Percentiles rank a stretch among this genome's conserved stretches.
These are phyloP conservation scores for Strigomonas culicis DNA, from an alignment of 208 protist species.

Conservation along the genomic window DNA sequence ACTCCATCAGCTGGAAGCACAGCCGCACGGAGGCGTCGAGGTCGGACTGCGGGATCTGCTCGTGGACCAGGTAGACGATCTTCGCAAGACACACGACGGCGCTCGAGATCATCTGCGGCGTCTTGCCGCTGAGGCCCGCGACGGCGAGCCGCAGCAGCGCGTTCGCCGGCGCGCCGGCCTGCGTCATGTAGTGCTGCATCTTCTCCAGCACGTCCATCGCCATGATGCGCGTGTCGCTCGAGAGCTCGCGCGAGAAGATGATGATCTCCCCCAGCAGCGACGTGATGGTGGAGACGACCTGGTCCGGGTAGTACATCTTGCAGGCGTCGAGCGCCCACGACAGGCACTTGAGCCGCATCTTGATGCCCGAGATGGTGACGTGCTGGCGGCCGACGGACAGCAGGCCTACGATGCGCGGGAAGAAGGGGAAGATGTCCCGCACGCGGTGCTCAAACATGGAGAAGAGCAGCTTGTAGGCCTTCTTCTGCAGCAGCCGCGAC, in stretches of 20 bases:
- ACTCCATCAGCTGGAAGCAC: constrained; percentile 81
- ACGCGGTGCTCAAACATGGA: constrained; percentile 82
- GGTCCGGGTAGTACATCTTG: constrained; percentile 80
- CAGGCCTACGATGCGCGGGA: constrained; percentile 63
- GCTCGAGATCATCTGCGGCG: constrained; percentile 70
- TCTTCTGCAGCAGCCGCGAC: constrained; percentile 83
- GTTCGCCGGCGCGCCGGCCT: constrained; percentile 57
- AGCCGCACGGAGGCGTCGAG: constrained; percentile 51
- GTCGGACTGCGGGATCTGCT: constrained; percentile 55
- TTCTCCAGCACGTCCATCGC: constrained; percentile 86
- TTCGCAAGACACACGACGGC: constrained; percentile 84
- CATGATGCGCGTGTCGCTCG: constrained; percentile 69
- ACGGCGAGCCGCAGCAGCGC: constrained; percentile 68
- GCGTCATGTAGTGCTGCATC: constrained; percentile 75
- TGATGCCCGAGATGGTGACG: constrained; percentile 79
- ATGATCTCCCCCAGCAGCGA: constrained; percentile 67
- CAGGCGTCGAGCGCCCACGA: constrained; percentile 84
- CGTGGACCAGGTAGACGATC: constrained; percentile 70
- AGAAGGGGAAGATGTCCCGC: constrained; percentile 68
- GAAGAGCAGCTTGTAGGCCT: constrained; percentile 87
- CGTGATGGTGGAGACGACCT: constrained; percentile 53
- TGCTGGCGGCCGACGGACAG: constrained; percentile 72
- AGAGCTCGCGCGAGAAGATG: constrained; percentile 73
- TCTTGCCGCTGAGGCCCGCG: constrained; percentile 75
- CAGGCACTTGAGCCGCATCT: constrained; percentile 86